Evolutionary conservation across 116 monocot species (phyloP).

Genomic region (Phalaenopsis hybrid): DNA sequence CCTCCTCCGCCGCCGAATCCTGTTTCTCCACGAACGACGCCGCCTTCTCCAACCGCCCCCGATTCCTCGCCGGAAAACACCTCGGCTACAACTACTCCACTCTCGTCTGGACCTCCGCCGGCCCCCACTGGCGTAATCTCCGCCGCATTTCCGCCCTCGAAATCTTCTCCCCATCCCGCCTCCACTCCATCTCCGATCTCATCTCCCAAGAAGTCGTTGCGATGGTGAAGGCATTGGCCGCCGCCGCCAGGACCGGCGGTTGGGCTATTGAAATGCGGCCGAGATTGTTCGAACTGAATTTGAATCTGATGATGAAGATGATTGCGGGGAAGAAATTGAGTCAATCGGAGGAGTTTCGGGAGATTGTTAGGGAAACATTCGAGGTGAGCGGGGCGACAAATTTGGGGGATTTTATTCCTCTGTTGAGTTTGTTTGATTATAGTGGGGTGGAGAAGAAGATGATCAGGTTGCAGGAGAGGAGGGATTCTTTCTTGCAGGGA

Average conservation of each 20-base stretch:
- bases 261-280: constrained; percentile 17
- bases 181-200: constrained; percentile 11
- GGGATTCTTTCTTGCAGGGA: constrained; percentile 13
- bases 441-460: constrained; percentile 6
- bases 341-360: neutral
- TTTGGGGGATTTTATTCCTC: constrained; percentile 16
- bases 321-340: constrained; percentile 18
- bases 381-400: neutral
- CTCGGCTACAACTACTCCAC: constrained; percentile 32
- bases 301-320: constrained; percentile 29
- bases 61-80: constrained; percentile 18
- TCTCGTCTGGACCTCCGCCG: constrained; percentile 14
- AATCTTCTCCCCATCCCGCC: constrained; percentile 23
- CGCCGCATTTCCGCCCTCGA: constrained; percentile 29
- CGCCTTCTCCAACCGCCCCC: constrained; percentile 38
- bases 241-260: neutral
- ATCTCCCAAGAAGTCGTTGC: constrained; percentile 18
- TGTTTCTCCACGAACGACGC: constrained; percentile 31
- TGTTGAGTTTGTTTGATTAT: constrained; percentile 3
- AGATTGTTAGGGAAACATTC: constrained; percentile 8
- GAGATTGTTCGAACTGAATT: constrained; percentile 20
- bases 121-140: constrained; percentile 46
- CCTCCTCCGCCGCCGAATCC: constrained; percentile 18
- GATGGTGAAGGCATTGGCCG: neutral
- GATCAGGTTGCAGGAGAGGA: neutral